These are phyloP conservation scores for Lindgomyces ingoldianus DNA, from an alignment of 495 filamentous ascomycete species.

Conservation along the genomic window DNA sequence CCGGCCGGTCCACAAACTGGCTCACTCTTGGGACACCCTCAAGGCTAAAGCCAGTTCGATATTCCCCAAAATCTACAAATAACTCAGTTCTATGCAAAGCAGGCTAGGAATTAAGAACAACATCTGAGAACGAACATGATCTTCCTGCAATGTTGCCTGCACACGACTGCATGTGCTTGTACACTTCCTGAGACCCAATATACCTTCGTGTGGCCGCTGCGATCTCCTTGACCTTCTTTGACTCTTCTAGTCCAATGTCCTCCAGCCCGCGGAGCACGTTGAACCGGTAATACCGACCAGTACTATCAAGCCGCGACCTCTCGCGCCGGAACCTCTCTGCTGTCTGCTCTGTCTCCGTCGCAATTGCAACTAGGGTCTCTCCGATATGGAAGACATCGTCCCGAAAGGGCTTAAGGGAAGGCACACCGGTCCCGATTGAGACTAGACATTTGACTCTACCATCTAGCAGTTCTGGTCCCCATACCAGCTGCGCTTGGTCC, in stretches of 20 bases:
- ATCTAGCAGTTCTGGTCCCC: constrained; percentile 39
- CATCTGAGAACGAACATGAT: constrained; percentile 33
- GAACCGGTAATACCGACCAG: constrained; percentile 16
- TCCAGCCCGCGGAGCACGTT: constrained; percentile 19
- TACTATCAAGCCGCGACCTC: constrained; percentile 3
- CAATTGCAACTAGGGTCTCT: constrained; percentile 10
- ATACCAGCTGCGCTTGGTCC: constrained; percentile 11
- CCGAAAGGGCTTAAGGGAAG: constrained; percentile 10
- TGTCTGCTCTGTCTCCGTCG: constrained; percentile 18
- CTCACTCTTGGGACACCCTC: constrained; percentile 35
- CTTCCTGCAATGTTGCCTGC: constrained; percentile 23
- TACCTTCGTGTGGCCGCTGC: constrained; percentile 11
- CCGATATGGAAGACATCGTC: constrained; percentile 4
- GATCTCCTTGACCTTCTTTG: constrained; percentile 5
- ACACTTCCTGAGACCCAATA: constrained; percentile 1
- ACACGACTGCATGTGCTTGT: constrained; percentile 19
- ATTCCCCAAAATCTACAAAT: constrained; percentile 14
- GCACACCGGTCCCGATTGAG: constrained; percentile 34
- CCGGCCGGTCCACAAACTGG: constrained; percentile 33
- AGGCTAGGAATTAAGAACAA: too few relatives aligned
- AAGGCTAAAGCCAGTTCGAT: constrained; percentile 34
- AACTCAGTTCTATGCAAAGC: too few relatives aligned
- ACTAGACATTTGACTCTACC: constrained; percentile 47
- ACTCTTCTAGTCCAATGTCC: constrained; percentile 19
- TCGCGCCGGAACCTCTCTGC: constrained; percentile 16